Evolutionary conservation across 345 rosid genomes (phyloP), one percentile per base, ranked within the genome.

Genomic region (Corchorus capsularis): DNA sequence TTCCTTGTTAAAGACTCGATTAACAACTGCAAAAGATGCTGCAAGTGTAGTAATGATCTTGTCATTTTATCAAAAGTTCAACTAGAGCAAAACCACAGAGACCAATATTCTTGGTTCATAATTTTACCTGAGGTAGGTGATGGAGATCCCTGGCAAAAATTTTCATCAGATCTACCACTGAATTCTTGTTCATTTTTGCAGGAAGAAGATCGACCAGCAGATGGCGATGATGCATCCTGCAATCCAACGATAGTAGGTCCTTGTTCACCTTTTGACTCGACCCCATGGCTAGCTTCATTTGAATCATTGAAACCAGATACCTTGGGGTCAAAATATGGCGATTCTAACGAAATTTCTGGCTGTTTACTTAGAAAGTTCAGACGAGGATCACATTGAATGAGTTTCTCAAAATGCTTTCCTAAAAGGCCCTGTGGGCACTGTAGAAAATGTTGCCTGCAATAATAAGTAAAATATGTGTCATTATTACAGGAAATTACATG

Each of bases 381-480:
- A 10, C 91, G 93, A 68, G 85, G 83, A 79, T 90, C 92, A 37
- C 96, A 92, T 71, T 89, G 96, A 61, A 86, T 80, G 55, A 91
- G 90, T 89, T 91, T 89, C 77, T 91, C 91, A 60, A 89, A 90
- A 77, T 89, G 96, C 72, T 82, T 90, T 54, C 82, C 83, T 57
- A 91, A 57, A 68, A 87, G 56, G 49, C 91, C 90, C 39, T 69
- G 86, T 54, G 84, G 85, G 69, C 91, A 89, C 72, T 82, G 89
- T 81, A 91, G 83, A 77, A 84, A 85, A 85, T 89, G 94, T 73
- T 57, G 85, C 89, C 96, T 91, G 63, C 27, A 27, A 27, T 59
- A 61, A 69, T 13, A 61, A 62, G 55, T 11, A 37, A 75, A 4
- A 46, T 61, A 6, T 16, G 19, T 72, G 32, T 43, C 73, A 74